Conservation (phyloP, 345 rosid genomes). For the Brassica carinata region DNA sequence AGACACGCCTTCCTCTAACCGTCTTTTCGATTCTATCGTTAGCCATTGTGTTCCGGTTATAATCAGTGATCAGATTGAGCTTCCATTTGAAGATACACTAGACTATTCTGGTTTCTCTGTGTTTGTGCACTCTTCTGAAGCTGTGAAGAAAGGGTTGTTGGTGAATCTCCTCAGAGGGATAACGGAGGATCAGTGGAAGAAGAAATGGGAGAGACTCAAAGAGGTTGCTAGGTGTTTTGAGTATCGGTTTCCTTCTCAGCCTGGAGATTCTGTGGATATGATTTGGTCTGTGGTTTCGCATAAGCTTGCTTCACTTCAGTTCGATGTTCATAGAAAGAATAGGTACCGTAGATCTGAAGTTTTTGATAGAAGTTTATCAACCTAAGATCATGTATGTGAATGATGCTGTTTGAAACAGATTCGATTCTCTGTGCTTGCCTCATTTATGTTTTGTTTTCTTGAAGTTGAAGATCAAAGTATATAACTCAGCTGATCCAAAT, state of each 20-base stretch:
- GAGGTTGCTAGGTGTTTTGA: constrained; percentile 57
- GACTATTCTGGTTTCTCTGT: constrained; percentile 81
- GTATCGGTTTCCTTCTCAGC: constrained; percentile 71
- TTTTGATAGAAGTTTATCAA: constrained; percentile 11
- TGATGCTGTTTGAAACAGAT: background rate
- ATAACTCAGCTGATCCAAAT: background rate
- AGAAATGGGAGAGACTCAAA: constrained; percentile 73
- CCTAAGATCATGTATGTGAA: constrained; percentile 4
- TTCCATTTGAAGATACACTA: constrained; percentile 84
- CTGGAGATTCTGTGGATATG: constrained; percentile 88
- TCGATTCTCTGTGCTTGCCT: background rate
- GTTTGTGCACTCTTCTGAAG: constrained; percentile 70
- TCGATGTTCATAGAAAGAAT: constrained; percentile 53
- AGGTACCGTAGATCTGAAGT: constrained; percentile 55
- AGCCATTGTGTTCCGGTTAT: constrained; percentile 91
- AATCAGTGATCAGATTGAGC: constrained; percentile 81
- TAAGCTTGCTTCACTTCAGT: constrained; percentile 51
- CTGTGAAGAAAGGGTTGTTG: constrained; percentile 65
- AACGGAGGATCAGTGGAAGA: constrained; percentile 59
- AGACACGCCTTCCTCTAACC: constrained; percentile 94
- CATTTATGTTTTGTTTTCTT: background rate
- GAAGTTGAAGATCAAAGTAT: background rate
- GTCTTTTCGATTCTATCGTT: constrained; percentile 84
- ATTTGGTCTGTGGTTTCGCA: constrained; percentile 76
- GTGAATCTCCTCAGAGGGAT: constrained; percentile 67